phyloP scores from a whole-genome alignment of 495 filamentous ascomycete species.

The Parmelia sp. region DNA sequence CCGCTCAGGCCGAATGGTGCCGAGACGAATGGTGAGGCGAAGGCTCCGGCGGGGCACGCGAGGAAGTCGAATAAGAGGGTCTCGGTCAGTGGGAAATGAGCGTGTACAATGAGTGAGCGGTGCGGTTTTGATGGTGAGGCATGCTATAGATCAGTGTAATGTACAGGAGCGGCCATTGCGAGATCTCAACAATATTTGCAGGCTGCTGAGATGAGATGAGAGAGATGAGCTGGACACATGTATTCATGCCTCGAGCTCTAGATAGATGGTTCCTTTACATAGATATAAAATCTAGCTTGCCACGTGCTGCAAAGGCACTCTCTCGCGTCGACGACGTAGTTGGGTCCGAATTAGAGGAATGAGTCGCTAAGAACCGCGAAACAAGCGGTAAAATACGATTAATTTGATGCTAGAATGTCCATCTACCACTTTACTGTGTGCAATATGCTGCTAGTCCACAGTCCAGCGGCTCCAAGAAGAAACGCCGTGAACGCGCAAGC shows the following conservation, averaged over 20 bases:
- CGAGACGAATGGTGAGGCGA: neutral
- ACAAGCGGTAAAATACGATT: neutral
- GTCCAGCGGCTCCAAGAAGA: neutral
- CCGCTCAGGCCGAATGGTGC: slow-evolving; percentile 21
- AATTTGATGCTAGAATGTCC: neutral
- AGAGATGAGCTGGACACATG: neutral
- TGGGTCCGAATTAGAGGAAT: too few species aligned
- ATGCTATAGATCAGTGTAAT: neutral
- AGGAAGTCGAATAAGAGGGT: slow-evolving; percentile 15
- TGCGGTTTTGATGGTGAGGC: too few species aligned
- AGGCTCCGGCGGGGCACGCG: slow-evolving; percentile 11
- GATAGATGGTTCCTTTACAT: neutral
- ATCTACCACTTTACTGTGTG: too few species aligned
- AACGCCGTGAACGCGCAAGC: neutral
- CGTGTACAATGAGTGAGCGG: neutral
- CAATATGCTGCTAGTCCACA: neutral
- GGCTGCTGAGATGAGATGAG: neutral
- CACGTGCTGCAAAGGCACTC: neutral
- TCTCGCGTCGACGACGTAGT: neutral
- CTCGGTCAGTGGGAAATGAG: neutral
- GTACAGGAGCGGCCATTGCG: neutral
- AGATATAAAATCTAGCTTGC: neutral
- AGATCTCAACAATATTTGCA: neutral
- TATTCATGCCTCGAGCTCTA: neutral
- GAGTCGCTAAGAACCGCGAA: neutral